Conservation (phyloP, 768 basidiomycete species). For the Phanerodontia chrysosporium region DNA sequence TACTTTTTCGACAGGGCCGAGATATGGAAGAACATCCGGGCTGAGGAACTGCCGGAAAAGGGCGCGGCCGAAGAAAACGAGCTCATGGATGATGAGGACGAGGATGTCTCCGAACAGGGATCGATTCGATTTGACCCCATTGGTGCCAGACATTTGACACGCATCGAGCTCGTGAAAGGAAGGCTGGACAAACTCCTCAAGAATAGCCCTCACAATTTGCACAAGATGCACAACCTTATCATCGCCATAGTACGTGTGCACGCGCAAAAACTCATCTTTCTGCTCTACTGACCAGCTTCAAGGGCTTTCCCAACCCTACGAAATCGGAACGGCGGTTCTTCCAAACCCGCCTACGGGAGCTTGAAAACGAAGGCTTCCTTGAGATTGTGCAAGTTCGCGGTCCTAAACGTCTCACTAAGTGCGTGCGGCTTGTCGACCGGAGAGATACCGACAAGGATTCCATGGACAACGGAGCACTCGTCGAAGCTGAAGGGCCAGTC, state of each 20-base stretch:
- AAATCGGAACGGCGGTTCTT: slow-evolving; percentile 83
- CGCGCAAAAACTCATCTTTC: background rate
- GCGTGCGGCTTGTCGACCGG: slow-evolving; percentile 58
- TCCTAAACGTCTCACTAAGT: slow-evolving; percentile 53
- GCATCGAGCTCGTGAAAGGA: slow-evolving; percentile 63
- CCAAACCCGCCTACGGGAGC: slow-evolving; percentile 64
- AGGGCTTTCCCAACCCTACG: slow-evolving; percentile 76
- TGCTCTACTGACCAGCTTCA: slow-evolving; percentile 1
- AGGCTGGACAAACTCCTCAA: slow-evolving; percentile 72
- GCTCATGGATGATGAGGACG: slow-evolving; percentile 29
- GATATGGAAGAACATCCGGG: slow-evolving; percentile 72
- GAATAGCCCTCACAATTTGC: slow-evolving; percentile 63
- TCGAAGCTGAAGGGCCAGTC: slow-evolving; percentile 10
- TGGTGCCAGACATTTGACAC: slow-evolving; percentile 73
- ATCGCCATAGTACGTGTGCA: slow-evolving; percentile 57
- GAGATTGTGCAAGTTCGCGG: slow-evolving; percentile 73
- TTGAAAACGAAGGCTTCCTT: slow-evolving; percentile 68
- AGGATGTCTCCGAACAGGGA: slow-evolving; percentile 18
- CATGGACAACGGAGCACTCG: background rate
- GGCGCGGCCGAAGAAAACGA: slow-evolving; percentile 29
- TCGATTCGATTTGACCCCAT: slow-evolving; percentile 62
- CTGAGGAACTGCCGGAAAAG: slow-evolving; percentile 50
- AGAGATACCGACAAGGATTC: slow-evolving; percentile 27
- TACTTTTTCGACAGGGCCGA: slow-evolving; percentile 77
- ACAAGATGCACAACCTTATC: slow-evolving; percentile 74